Conservation (phyloP, 2,329 filamentous ascomycete genomes). For the Dactylellina haptotyla region DNA sequence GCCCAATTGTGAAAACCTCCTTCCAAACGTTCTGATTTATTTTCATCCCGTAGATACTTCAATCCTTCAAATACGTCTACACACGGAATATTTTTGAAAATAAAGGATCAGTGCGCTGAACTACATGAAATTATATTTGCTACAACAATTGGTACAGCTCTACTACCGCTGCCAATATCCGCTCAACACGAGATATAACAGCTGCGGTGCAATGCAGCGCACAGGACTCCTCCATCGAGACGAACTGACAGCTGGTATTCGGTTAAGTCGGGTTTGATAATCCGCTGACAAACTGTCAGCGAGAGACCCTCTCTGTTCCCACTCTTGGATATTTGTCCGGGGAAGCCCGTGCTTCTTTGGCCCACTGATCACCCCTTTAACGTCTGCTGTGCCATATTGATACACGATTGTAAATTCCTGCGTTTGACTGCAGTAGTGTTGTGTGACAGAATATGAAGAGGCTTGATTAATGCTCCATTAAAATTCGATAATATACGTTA, state of each 20-base stretch:
- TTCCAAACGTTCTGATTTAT: background rate
- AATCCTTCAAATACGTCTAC: too few relatives aligned
- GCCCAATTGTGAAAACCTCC: constrained; percentile 4
- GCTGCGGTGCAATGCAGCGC: too few relatives aligned
- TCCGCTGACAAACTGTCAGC: background rate
- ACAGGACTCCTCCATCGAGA: too few relatives aligned
- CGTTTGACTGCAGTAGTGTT: background rate
- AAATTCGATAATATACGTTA: constrained; percentile 35
- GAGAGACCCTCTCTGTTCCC: background rate
- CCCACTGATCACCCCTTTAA: background rate
- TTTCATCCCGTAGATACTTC: too few relatives aligned
- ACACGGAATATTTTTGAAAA: too few relatives aligned
- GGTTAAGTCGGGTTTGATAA: background rate
- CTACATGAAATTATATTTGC: background rate
- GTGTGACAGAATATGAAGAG: background rate
- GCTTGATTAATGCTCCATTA: constrained; percentile 6
- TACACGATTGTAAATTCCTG: background rate
- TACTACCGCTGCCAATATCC: background rate
- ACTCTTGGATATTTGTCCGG: background rate
- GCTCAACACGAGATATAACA: background rate
- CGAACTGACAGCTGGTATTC: too few relatives aligned
- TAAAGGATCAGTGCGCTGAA: background rate
- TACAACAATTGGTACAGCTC: background rate
- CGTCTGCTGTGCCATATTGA: background rate
- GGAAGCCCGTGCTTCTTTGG: background rate